phyloP scores from a whole-genome alignment of 192 early-diverging fungal genomes.

The Spizellomyces sp. region DNA sequence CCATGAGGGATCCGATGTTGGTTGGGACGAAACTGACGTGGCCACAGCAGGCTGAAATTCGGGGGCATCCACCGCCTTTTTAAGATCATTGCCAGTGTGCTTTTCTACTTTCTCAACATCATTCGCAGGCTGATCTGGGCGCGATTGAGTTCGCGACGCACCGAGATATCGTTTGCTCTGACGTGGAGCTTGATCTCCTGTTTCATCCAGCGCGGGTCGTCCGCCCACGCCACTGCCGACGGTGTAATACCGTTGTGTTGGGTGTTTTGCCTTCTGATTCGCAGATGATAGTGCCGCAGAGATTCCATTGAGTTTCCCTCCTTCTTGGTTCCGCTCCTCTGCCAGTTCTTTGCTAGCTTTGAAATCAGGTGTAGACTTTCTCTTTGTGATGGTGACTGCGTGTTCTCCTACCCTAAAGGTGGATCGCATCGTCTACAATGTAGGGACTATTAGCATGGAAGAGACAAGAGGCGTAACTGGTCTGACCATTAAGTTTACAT shows the following conservation, averaged over 20 bases:
- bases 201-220: too few relatives aligned
- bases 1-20: too few relatives aligned
- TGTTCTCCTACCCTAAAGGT: conserved; percentile 5
- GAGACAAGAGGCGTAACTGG: not conserved
- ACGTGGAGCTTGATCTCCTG: conserved; percentile 3
- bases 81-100: not conserved
- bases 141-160: not conserved
- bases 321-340: too few relatives aligned
- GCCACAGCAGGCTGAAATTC: not conserved
- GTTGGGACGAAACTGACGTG: too few relatives aligned
- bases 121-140: not conserved
- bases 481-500: not conserved
- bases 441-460: not conserved
- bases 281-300: too few relatives aligned
- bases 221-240: too few relatives aligned
- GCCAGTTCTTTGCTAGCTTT: not conserved
- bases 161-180: not conserved
- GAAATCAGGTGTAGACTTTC: conserved; percentile 8
- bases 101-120: not conserved
- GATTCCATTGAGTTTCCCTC: too few relatives aligned
- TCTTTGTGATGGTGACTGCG: not conserved
- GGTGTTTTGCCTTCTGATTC: too few relatives aligned
- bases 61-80: conserved; percentile 5
- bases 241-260: too few relatives aligned
- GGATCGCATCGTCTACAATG: not conserved